Evolutionary conservation across 805 yeast species (phyloP), one percentile per base, ranked within the genome.

Genomic region (Candida rishiriensis): DNA sequence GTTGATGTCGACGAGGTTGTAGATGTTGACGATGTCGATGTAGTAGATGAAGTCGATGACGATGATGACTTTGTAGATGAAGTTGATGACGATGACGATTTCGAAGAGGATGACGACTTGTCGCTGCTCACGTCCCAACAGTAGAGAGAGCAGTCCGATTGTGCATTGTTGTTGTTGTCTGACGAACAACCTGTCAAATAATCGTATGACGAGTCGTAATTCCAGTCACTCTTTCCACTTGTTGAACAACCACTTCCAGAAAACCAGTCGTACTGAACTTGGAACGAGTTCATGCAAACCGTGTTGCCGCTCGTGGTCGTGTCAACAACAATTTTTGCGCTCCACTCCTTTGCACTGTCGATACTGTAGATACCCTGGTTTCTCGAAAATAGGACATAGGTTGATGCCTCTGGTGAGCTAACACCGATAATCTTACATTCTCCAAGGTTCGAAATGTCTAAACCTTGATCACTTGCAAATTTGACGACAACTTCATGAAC

Each of bases 261-360:
- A 33, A 57, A 53, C 57, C 66, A 63, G 15, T 63, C 63, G 37
- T 51, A 62, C 34, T 63, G 65, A 38, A 63, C 54, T 48, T 59
- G 63, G 52, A 61, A 61, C 13, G 50, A 30, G 14, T 4, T 13
- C 30, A 16, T 11, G 26, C 26, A 21, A 29, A 17, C 5, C 13
- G 13, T 26, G n/a, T 26, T 21, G 11, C 9, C 28, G 10, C 28
- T 30, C 18, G 28, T 13, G 21, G 26, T 15, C 10, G 14, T 21
- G n/a, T 12, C 30, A 18, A 11, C 38, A 36, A 26, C 21, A 30
- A 36, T 18, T 17, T 36, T 36, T 36, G 26, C 26, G 26, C 26
- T 21, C 26, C 26, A 21, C 7, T 21, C 26, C 26, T 21, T 26
- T 10, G 66, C 56, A 40, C 50, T 42, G 17, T 44, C 48, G 38